These are phyloP conservation scores for Turritis glabra DNA, from an alignment of 345 rosid species.

Conservation along the genomic window DNA sequence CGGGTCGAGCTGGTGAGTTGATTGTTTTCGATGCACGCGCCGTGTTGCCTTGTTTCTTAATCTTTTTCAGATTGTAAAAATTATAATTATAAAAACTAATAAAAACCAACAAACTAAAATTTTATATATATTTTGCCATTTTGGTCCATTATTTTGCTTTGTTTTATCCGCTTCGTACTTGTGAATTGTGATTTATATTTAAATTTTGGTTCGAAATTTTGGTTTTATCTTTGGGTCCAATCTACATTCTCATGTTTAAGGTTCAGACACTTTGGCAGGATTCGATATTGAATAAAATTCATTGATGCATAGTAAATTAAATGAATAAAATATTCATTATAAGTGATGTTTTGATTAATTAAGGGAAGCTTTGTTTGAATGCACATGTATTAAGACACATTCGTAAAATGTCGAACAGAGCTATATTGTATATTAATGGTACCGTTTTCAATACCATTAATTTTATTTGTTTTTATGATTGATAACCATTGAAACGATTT, in stretches of 20 bases:
- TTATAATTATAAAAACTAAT: not conserved
- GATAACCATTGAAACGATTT: no score
- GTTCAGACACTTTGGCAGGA: not conserved
- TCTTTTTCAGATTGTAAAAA: conserved; percentile 83
- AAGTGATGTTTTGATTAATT: not conserved
- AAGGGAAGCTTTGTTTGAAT: not conserved
- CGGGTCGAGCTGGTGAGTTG: conserved; percentile 76
- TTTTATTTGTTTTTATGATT: no score
- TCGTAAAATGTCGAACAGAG: not conserved
- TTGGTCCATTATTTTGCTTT: not conserved
- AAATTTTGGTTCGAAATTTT: not conserved
- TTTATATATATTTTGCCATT: not conserved
- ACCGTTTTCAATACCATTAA: no score
- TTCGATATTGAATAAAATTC: not conserved
- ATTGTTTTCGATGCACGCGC: conserved; percentile 84
- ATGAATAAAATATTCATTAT: not conserved
- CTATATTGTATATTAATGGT: not conserved
- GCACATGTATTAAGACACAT: not conserved
- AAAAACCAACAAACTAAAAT: no score
- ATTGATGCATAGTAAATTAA: not conserved
- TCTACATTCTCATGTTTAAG: not conserved
- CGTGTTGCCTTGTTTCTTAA: conserved; percentile 89
- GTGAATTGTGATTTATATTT: not conserved
- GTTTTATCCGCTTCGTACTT: not conserved
- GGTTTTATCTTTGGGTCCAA: not conserved